These are phyloP conservation scores for Geosmithia morbida DNA, from an alignment of 2,329 filamentous ascomycete species.

Conservation along the genomic window DNA sequence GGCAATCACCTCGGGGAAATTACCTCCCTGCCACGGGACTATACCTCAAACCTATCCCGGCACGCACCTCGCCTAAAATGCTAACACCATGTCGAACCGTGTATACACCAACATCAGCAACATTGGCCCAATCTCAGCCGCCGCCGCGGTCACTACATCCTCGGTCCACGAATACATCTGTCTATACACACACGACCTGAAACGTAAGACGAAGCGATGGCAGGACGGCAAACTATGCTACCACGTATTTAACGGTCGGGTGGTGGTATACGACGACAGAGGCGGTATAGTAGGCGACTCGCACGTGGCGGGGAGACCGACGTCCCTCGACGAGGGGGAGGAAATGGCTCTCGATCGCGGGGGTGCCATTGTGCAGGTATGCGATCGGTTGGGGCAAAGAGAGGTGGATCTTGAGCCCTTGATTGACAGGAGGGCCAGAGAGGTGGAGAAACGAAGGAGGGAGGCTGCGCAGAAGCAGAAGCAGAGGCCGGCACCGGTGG, in stretches of 20 bases:
- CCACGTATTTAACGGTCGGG: slow-evolving; percentile 78
- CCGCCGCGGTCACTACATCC: slow-evolving; percentile 31
- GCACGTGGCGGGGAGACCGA: slow-evolving; percentile 55
- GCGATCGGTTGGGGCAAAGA: slow-evolving; percentile 55
- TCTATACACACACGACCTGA: slow-evolving; percentile 74
- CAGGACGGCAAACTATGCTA: slow-evolving; percentile 81
- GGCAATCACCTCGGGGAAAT: no score
- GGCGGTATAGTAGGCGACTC: slow-evolving; percentile 74
- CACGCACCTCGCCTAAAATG: not conserved
- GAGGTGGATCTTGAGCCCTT: slow-evolving; percentile 69
- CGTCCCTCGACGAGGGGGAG: slow-evolving; percentile 63
- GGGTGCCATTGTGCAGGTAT: slow-evolving; percentile 65
- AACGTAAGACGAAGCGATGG: slow-evolving; percentile 89
- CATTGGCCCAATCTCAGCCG: not conserved
- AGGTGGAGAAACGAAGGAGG: slow-evolving; percentile 33
- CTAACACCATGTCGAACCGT: slow-evolving; percentile 8
- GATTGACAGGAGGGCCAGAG: slow-evolving; percentile 52
- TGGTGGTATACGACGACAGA: slow-evolving; percentile 79
- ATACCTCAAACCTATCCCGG: no score
- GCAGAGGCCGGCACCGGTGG: not conserved
- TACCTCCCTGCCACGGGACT: no score
- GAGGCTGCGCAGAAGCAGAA: slow-evolving; percentile 23
- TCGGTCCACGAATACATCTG: slow-evolving; percentile 71
- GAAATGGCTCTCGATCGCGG: slow-evolving; percentile 67
- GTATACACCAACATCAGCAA: slow-evolving; percentile 1